A percentile compares a stretch with the other conserved stretches of the same genome.
phyloP scores from a whole-genome alignment of 768 basidiomycete genomes.

The Russula dissimulans region DNA sequence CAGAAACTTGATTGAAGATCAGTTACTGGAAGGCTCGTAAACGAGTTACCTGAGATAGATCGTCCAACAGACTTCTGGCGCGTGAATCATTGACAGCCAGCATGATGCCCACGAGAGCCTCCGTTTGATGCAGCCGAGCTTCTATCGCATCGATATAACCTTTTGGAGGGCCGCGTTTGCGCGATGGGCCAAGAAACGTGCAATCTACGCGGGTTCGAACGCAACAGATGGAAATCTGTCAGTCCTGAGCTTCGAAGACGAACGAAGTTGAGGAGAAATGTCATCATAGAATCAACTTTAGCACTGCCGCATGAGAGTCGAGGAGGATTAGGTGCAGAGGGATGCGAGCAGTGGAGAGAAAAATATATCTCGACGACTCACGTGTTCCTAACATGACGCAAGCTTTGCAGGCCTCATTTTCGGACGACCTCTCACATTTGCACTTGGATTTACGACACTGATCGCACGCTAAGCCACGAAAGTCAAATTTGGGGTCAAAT shows the following conservation, averaged over 20 bases:
- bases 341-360: not conserved
- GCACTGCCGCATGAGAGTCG: not conserved
- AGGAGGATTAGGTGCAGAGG: not conserved
- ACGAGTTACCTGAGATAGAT: conserved; percentile 27
- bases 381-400: conserved; percentile 66
- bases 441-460: conserved; percentile 72
- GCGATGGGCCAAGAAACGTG: conserved; percentile 70
- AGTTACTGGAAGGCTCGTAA: not conserved
- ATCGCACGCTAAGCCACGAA: conserved; percentile 54
- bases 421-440: conserved; percentile 65
- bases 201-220: conserved; percentile 40
- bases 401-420: conserved; percentile 62
- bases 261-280: not conserved
- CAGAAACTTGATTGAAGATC: not conserved
- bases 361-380: conserved; percentile 29
- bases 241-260: conserved; percentile 11
- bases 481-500: not conserved
- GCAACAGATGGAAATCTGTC: conserved; percentile 7
- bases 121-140: conserved; percentile 82
- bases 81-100: conserved; percentile 39
- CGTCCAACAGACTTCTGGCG: conserved; percentile 33
- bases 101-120: conserved; percentile 79
- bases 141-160: conserved; percentile 95
- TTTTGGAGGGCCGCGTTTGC: conserved; percentile 82
- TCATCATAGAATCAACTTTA: not conserved